Evolutionary conservation across 345 rosid species (phyloP), one percentile per base, ranked within the genome.

Genomic region (Turritis glabra): DNA sequence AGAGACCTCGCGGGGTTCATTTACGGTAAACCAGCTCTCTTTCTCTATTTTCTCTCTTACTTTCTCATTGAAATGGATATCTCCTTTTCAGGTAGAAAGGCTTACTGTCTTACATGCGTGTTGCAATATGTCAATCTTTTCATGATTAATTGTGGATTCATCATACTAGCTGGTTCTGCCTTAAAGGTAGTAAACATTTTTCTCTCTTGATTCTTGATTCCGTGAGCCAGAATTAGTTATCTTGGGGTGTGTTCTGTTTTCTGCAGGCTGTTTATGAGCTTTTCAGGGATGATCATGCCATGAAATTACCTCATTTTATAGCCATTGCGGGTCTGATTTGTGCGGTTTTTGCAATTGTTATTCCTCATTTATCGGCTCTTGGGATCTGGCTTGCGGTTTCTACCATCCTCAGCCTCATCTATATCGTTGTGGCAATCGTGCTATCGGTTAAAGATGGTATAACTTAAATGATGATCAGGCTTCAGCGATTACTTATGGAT

Each of bases 321-420:
- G 84, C 82, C 37, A 84, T 85, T n/a, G 77, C 86, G 9, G 92
- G 92, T 55, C 11, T 83, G 17, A 82, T 80, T 4, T 88, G 90
- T 73, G 77, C 67, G 26, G 18, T 86, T 69, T 95, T 95, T 66
- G 99, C 97, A 13, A 84, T 95, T 14, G 83, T 88, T 38, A 86
- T 85, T 68, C 98, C 99, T 62, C 90, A 90, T 83, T 80, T 92
- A 64, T 95, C 98, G 0, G 89, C 97, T 61, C 84, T 95, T 29
- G 81, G 98, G 65, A 13, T 85, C 53, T 95, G 97, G 98, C 80
- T 95, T n/a, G 98, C 85, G 32, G 80, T 92, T 72, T 95, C 99
- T 2, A 84, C 99, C 12, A 29, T 92, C 63, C 83, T 92, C 55
- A 85, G 87, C 26, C 77, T 87, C 58, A 79, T 92, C 26, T 92